A percentile compares a stretch with the other conserved stretches of the same genome.
Conservation (phyloP, 2,329 filamentous ascomycete species). For the Diaporthe vexans region DNA sequence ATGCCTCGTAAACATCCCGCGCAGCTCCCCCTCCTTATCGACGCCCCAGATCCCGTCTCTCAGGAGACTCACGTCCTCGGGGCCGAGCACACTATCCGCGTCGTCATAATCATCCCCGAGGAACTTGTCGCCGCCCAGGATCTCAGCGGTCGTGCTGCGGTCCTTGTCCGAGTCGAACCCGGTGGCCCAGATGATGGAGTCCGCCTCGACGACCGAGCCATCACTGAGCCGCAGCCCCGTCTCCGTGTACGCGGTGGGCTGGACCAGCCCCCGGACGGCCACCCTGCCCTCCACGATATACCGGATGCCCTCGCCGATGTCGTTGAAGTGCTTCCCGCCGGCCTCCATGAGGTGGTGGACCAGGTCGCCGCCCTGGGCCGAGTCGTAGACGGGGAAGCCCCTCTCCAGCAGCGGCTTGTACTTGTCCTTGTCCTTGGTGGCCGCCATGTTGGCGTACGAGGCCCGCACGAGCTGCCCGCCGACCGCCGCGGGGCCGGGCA, state of each 20-base stretch:
- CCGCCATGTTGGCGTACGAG: conserved; percentile 46
- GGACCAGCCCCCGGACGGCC: conserved; percentile 48
- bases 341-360: conserved; percentile 53
- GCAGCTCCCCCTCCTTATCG: conserved; percentile 58
- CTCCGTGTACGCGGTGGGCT: conserved; percentile 50
- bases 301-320: conserved; percentile 51
- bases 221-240: conserved; percentile 53
- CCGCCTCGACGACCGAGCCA: conserved; percentile 50
- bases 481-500: conserved; percentile 44
- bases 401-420: conserved; percentile 51
- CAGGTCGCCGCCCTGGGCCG: conserved; percentile 45
- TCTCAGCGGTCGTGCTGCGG: conserved; percentile 46
- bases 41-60: conserved; percentile 58
- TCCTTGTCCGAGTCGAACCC: conserved; percentile 53
- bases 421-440: conserved; percentile 49
- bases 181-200: conserved; percentile 58
- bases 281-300: conserved; percentile 52
- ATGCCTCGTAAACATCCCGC: conserved; percentile 57
- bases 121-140: conserved; percentile 43
- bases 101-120: conserved; percentile 41
- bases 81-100: conserved; percentile 44
- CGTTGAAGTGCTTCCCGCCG: conserved; percentile 57
- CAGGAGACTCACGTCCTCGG: conserved; percentile 47
- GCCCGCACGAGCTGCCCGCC: conserved; percentile 44
- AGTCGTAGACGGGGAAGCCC: conserved; percentile 56